A percentile compares a stretch with the other conserved stretches of the same genome.
These are phyloP conservation scores for Penicillium odoratum DNA, from an alignment of 495 filamentous ascomycete species.

Conservation along the genomic window DNA sequence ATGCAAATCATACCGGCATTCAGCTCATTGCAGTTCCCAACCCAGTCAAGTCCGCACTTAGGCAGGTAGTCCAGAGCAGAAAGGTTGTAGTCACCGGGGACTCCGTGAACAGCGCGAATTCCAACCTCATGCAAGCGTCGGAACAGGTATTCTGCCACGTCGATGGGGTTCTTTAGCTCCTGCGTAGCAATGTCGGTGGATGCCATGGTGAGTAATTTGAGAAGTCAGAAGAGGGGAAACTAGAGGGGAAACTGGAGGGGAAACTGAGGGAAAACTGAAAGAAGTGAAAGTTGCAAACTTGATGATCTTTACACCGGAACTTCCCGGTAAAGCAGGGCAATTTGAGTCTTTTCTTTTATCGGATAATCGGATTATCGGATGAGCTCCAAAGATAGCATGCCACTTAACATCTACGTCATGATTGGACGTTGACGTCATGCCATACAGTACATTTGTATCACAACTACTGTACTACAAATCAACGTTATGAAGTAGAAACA, in stretches of 20 bases:
- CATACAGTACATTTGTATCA: slow-evolving; percentile 1
- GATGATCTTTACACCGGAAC: slow-evolving; percentile 2
- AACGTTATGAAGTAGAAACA: not conserved
- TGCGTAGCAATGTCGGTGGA: slow-evolving; percentile 53
- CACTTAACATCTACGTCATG: slow-evolving; percentile 29
- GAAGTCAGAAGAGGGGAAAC: not conserved
- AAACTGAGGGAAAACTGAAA: not conserved
- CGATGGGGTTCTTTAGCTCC: slow-evolving; percentile 55
- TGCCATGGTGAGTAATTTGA: slow-evolving; percentile 32
- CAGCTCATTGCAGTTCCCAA: slow-evolving; percentile 70
- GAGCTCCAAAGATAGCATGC: slow-evolving; percentile 1
- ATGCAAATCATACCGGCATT: slow-evolving; percentile 55
- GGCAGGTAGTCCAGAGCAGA: slow-evolving; percentile 62
- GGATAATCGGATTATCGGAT: slow-evolving; percentile 9
- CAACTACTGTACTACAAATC: not conserved
- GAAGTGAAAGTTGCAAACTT: not conserved
- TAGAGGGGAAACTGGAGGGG: too few relatives aligned
- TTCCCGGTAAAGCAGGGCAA: slow-evolving; percentile 12
- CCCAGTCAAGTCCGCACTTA: slow-evolving; percentile 60
- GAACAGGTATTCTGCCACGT: slow-evolving; percentile 64
- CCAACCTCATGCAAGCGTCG: slow-evolving; percentile 62
- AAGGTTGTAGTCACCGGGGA: slow-evolving; percentile 61
- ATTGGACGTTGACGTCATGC: slow-evolving; percentile 42
- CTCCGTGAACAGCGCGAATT: slow-evolving; percentile 60
- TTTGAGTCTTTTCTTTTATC: not conserved